Conservation (phyloP, 345 rosid genomes). For the Brassica incana region DNA sequence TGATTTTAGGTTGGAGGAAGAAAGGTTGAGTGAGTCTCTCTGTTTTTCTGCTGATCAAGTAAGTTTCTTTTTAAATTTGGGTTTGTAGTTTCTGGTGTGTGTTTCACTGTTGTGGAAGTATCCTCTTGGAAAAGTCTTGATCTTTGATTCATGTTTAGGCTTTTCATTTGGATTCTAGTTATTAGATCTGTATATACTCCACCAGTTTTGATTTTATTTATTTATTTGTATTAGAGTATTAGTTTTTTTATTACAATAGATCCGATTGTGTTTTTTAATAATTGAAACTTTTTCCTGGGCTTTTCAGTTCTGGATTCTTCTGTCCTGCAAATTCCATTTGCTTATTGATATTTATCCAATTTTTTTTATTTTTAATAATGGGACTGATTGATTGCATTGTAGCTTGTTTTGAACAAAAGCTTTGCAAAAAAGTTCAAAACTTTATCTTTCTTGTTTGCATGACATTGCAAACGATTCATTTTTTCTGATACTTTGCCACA, state of each 20-base stretch:
- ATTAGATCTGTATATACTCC: slow-evolving; percentile 34
- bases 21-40: slow-evolving; percentile 27
- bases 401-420: slow-evolving; percentile 43
- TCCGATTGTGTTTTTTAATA: slow-evolving; percentile 11
- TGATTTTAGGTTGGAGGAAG: slow-evolving; percentile 22
- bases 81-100: background rate
- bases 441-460: slow-evolving; percentile 43
- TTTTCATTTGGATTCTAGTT: slow-evolving; percentile 28
- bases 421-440: slow-evolving; percentile 46
- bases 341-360: slow-evolving; percentile 22
- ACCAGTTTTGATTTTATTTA: background rate
- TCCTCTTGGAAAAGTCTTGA: slow-evolving; percentile 16
- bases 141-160: slow-evolving; percentile 27
- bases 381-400: slow-evolving; percentile 39
- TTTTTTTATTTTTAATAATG: background rate
- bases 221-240: slow-evolving; percentile 7
- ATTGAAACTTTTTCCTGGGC: background rate
- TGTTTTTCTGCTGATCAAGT: slow-evolving; percentile 29
- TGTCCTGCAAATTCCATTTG: slow-evolving; percentile 32
- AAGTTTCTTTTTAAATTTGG: background rate
- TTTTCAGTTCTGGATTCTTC: slow-evolving; percentile 30
- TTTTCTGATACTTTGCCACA: slow-evolving; percentile 3
- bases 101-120: slow-evolving; percentile 9
- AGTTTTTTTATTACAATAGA: background rate
- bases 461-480: slow-evolving; percentile 42